Base-by-base conservation (phyloP, 768 basidiomycete genomes). In the Leccinum obscurum region DNA sequence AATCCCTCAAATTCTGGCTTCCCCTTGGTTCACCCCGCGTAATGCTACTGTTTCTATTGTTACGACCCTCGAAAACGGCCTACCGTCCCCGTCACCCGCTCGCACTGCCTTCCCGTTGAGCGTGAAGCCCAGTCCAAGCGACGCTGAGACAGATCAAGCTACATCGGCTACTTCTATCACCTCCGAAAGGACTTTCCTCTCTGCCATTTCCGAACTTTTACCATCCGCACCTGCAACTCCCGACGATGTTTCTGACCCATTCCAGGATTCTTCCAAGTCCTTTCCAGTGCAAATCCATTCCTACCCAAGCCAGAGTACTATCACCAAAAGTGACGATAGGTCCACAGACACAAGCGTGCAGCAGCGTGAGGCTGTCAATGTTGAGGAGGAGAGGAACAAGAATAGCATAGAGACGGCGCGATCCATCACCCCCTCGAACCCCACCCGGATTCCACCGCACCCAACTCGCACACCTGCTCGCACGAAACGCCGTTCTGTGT, bases 401-500 rank as follows among this genome's bases (percentile, higher is more conserved):
- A 58, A 60, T 30, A 34, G 37, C 17, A 11, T 6, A 1, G 58
- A 56, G 20, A 55, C 37, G 52, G 51, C 28, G 3, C 62, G 66
- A 35, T 63, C 68, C 50, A 54, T 55, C 6, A 62, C 78, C 58
- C 71, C 62, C n/a, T 58, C 68, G 13, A 66, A 62, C 41, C 52
- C 64, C 17, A 30, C 62, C 17, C 68, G 62, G 55, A 68, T 79
- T 14, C 83, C 92, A 28, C 86, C 88, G 30, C 77, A 84, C 64
- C 86, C 93, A 4, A 77, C 86, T 24, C 90, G 95, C 11, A 99
- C 96, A 0, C 96, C 96, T 4, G 93, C 89, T 4, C 86, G 95
- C 11, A 98, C 96, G 3, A 99, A 99, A 72, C 88, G 96, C 4
- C 90, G 96, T 24, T 97, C 95, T 2, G 89, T 98, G 6, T 96